phyloP scores from a whole-genome alignment of 2,329 filamentous ascomycete genomes.

The Ophiosphaerella korrae region DNA sequence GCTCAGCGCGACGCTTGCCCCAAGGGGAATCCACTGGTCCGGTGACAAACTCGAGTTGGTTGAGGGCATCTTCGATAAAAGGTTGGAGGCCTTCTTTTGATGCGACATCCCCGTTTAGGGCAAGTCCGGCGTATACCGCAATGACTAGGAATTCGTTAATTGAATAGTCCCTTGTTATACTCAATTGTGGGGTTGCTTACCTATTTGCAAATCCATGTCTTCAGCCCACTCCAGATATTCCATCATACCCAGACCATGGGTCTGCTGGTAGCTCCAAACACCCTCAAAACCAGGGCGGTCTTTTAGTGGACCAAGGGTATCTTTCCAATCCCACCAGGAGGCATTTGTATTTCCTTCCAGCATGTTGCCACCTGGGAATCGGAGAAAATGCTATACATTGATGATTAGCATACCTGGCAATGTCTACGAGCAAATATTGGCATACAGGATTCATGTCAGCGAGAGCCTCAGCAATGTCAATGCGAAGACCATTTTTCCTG shows the following conservation, averaged over 20 bases:
- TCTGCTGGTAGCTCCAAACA: conserved; percentile 54
- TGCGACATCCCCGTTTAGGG: conserved; percentile 49
- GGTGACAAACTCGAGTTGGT: conserved; percentile 44
- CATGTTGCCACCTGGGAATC: conserved; percentile 60
- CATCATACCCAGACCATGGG: conserved; percentile 52
- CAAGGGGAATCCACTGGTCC: conserved; percentile 38
- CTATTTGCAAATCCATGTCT: conserved; percentile 51
- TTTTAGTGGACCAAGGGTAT: conserved; percentile 55
- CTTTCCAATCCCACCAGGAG: conserved; percentile 52
- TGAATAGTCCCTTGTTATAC: not conserved
- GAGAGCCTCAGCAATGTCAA: conserved; percentile 56
- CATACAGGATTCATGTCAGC: conserved; percentile 47
- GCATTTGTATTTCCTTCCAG: conserved; percentile 37
- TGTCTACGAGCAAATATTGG: not conserved
- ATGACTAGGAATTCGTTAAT: conserved; percentile 32
- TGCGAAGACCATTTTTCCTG: conserved; percentile 57
- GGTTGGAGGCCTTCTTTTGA: conserved; percentile 45
- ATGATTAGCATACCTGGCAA: not conserved
- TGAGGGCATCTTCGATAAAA: conserved; percentile 46
- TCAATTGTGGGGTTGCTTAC: conserved; percentile 9
- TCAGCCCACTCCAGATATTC: conserved; percentile 57
- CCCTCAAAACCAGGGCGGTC: conserved; percentile 54
- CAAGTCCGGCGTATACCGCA: conserved; percentile 53
- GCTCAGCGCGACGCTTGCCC: conserved; percentile 42
- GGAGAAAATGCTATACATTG: conserved; percentile 47